Conservation (phyloP, 345 rosid species). For the Eucalyptus albens region DNA sequence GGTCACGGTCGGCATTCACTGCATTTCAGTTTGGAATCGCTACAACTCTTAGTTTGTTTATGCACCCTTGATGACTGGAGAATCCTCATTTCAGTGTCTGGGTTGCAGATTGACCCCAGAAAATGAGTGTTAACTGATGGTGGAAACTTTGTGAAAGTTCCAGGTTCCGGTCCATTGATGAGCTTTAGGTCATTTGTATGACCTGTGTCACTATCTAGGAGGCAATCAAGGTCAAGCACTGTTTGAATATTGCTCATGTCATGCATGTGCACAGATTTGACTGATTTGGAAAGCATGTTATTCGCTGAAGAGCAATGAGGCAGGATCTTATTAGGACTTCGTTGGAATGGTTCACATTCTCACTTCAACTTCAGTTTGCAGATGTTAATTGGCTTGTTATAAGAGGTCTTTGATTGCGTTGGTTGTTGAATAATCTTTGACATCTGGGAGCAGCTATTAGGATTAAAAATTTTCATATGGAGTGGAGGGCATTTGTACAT, state of each 20-base stretch:
- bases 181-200: background rate
- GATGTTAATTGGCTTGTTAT: background rate
- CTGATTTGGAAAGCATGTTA: background rate
- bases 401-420: background rate
- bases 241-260: background rate
- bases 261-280: background rate
- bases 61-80: background rate
- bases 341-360: background rate
- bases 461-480: background rate
- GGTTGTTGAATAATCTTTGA: background rate
- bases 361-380: background rate
- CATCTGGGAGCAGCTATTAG: background rate
- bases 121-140: background rate
- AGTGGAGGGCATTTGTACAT: background rate
- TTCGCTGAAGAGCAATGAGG: background rate
- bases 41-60: background rate
- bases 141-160: background rate
- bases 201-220: background rate
- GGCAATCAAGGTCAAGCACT: background rate
- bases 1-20: background rate
- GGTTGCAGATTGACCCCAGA: background rate
- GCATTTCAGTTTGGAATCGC: background rate
- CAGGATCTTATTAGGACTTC: background rate
- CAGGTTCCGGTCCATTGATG: background rate
- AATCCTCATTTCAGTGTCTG: background rate